A percentile compares a stretch with the other conserved stretches of the same genome.
These are phyloP conservation scores for Cichorium intybus DNA, from an alignment of 140 eudicot species.

Conservation along the genomic window DNA sequence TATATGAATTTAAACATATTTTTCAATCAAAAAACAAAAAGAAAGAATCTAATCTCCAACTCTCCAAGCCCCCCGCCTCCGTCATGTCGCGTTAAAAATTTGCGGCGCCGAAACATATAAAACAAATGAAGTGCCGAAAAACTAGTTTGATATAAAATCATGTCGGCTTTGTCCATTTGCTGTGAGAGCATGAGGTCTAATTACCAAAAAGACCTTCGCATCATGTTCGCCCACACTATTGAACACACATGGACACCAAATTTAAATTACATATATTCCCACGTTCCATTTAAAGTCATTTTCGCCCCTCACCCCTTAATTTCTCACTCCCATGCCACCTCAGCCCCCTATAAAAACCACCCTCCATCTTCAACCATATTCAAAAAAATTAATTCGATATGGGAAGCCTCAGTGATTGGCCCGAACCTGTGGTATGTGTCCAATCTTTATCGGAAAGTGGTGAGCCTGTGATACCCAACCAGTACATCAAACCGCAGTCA, in stretches of 20 bases:
- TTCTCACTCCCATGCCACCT: background rate
- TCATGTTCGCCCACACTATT: background rate
- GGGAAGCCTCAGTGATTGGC: conserved; percentile 57
- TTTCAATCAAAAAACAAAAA: background rate
- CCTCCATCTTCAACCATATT: conserved; percentile 1
- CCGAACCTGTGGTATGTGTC: conserved; percentile 69
- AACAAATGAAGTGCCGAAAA: conserved; percentile 1
- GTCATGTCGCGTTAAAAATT: background rate
- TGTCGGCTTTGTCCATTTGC: conserved; percentile 24
- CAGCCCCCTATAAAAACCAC: conserved; percentile 6
- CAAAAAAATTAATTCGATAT: conserved; percentile 15
- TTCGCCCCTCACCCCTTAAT: conserved; percentile 2
- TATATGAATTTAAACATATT: background rate
- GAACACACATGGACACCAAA: background rate
- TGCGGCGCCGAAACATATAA: conserved; percentile 26
- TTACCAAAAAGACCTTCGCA: conserved; percentile 1
- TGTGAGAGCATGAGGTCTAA: background rate
- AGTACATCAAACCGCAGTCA: conserved; percentile 50
- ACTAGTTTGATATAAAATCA: background rate
- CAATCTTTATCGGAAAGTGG: conserved; percentile 57
- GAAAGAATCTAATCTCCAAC: background rate
- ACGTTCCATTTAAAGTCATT: conserved; percentile 9
- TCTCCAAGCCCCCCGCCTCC: background rate
- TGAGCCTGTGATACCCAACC: conserved; percentile 32
- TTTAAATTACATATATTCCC: background rate